Percentiles rank a stretch among this genome's conserved stretches.
phyloP scores from a whole-genome alignment of 2,329 filamentous ascomycete genomes.

The Sclerotinia sclerotiorum region DNA sequence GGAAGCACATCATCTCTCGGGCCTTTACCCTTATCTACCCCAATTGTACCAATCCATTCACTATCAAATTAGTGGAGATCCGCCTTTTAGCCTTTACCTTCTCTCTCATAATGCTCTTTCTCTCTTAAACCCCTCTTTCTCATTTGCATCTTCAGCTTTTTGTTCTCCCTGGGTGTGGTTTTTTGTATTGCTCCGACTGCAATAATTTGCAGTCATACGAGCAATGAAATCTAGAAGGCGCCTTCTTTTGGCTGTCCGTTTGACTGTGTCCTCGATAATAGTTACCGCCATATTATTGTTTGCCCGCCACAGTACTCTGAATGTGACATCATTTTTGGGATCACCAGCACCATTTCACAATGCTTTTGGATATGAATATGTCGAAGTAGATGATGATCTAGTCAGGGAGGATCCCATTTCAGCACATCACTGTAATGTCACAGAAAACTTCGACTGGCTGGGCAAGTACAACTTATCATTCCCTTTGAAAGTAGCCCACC shows the following conservation, averaged over 20 bases:
- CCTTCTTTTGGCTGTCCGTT: not conserved
- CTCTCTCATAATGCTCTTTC: not conserved
- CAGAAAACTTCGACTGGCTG: constrained; percentile 14
- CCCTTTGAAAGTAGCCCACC: constrained; percentile 36
- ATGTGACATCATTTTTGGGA: constrained; percentile 8
- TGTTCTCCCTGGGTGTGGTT: not conserved
- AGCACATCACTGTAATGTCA: not conserved
- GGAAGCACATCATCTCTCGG: not conserved
- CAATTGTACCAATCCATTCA: not conserved
- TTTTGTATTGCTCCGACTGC: not conserved
- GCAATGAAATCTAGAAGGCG: constrained; percentile 14
- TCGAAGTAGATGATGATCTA: not conserved
- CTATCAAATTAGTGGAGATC: constrained; percentile 1
- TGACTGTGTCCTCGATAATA: constrained; percentile 8
- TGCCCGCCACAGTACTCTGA: not conserved
- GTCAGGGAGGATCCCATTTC: not conserved
- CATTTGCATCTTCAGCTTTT: not conserved
- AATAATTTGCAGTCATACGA: not conserved
- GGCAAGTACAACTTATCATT: constrained; percentile 35
- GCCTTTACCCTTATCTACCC: not conserved
- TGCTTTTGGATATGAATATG: not conserved
- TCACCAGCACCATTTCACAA: not conserved
- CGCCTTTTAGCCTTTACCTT: not conserved
- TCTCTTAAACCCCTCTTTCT: not conserved
- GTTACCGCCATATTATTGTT: constrained; percentile 3